A percentile compares a stretch with the other conserved stretches of the same genome.
phyloP scores from a whole-genome alignment of 345 rosid species.

The Salix suchowensis region DNA sequence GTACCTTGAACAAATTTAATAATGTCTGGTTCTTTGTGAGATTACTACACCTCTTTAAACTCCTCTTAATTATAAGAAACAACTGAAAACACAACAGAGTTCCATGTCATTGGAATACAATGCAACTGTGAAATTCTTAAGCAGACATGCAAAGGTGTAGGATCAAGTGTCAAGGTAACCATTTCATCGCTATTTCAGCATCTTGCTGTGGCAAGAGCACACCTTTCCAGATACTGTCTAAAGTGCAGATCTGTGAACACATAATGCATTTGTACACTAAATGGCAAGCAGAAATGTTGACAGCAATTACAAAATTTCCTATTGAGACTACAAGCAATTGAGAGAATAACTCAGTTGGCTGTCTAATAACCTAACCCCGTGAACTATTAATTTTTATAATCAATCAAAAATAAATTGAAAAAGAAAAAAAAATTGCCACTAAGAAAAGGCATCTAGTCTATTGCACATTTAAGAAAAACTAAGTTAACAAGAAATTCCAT shows the following conservation, averaged over 20 bases:
- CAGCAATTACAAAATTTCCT: neutral
- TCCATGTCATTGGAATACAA: neutral
- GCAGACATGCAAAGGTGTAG: neutral
- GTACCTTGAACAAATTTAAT: constrained; percentile 85
- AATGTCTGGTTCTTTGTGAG: constrained; percentile 83
- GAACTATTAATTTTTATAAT: neutral
- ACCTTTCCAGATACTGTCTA: neutral
- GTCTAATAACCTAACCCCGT: neutral
- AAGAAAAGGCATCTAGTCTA: neutral
- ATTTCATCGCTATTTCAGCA: neutral
- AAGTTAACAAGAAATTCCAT: neutral
- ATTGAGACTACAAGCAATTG: neutral
- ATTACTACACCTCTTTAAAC: constrained; percentile 93
- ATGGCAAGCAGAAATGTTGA: neutral
- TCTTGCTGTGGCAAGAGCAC: neutral
- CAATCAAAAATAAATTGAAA: too few relatives aligned
- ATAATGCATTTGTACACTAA: neutral
- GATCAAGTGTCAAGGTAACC: neutral
- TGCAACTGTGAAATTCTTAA: neutral
- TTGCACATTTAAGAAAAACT: neutral
- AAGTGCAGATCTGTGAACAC: neutral
- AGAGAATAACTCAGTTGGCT: neutral
- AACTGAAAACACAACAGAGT: constrained; percentile 42
- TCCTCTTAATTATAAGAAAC: constrained; percentile 88
- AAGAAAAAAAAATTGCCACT: neutral